phyloP scores from a whole-genome alignment of 208 protist genomes.

The Porcisia hertigi region DNA sequence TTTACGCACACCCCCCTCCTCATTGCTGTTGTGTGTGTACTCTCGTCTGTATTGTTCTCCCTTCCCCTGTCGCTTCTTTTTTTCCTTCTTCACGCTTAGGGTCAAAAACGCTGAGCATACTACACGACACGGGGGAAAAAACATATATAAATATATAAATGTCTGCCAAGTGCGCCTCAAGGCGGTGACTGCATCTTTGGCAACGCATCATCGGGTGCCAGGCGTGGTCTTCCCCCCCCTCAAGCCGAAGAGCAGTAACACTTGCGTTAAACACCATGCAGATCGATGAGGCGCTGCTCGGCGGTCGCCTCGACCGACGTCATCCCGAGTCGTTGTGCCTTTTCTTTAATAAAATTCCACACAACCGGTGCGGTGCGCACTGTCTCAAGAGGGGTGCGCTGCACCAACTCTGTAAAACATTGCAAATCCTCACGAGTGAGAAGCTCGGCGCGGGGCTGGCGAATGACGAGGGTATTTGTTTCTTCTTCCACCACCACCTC shows the following conservation, averaged over 20 bases:
- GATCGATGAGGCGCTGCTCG: conserved; percentile 6
- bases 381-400: conserved; percentile 41
- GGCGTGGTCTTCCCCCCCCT: neutral
- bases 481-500: conserved; percentile 59
- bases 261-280: neutral
- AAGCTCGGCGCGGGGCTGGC: conserved; percentile 38
- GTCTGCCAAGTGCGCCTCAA: neutral
- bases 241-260: too few species aligned
- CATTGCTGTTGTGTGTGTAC: neutral
- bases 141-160: too few species aligned
- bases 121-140: neutral
- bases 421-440: conserved; percentile 54
- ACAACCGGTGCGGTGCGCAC: conserved; percentile 43
- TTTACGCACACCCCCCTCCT: neutral
- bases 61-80: neutral
- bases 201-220: neutral
- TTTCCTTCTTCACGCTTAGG: neutral
- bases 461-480: conserved; percentile 32
- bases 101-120: neutral
- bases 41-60: too few species aligned
- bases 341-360: conserved; percentile 62
- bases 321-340: conserved; percentile 51
- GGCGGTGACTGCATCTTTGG: neutral
- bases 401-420: conserved; percentile 43
- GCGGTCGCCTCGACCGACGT: conserved; percentile 14